Conservation (phyloP, 164 flowering plant species). For the Piper betle region DNA sequence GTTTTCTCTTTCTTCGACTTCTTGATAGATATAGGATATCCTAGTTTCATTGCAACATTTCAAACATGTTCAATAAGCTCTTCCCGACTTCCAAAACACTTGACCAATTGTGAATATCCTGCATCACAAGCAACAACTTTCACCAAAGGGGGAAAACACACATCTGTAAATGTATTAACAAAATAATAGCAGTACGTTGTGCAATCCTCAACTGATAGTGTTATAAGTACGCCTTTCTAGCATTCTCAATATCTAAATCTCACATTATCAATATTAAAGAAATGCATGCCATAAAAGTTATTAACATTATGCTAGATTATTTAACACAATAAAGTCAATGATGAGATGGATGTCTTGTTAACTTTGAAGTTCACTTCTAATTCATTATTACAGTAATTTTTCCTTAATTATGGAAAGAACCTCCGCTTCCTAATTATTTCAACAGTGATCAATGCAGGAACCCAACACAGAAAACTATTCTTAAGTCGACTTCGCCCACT, state of each 20-base stretch:
- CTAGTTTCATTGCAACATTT: constrained; percentile 26
- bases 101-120: constrained; percentile 25
- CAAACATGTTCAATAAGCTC: constrained; percentile 32
- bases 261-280: no score
- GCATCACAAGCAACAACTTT: neutral
- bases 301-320: no score
- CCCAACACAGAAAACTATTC: no score
- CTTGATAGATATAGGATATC: constrained; percentile 33
- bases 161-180: neutral
- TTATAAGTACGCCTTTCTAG: neutral
- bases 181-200: neutral
- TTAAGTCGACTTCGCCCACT: no score
- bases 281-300: no score
- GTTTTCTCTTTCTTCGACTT: constrained; percentile 24
- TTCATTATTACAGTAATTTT: no score
- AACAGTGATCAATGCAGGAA: no score
- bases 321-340: no score
- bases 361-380: no score
- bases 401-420: no score
- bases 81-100: constrained; percentile 25
- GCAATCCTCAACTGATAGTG: neutral
- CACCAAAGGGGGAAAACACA: neutral
- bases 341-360: no score
- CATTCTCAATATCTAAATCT: neutral
- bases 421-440: no score